Evolutionary conservation across 2,329 filamentous ascomycete genomes (phyloP).

Genomic region (Rhytidhysteron rufulum): DNA sequence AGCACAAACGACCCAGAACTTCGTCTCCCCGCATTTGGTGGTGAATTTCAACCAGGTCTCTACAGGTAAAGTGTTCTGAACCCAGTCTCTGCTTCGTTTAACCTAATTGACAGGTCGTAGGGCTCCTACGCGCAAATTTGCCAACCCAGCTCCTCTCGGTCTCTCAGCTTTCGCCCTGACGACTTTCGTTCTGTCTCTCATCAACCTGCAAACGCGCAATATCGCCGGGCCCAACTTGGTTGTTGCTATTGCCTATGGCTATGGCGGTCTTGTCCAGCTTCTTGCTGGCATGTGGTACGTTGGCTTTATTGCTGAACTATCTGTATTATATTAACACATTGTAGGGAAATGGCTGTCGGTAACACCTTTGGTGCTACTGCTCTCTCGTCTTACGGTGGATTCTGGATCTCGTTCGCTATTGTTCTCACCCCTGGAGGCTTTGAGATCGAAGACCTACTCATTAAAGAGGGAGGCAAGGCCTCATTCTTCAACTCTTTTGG

Average conservation of each 20-base stretch:
- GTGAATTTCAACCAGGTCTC: constrained; percentile 51
- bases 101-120: constrained; percentile 9
- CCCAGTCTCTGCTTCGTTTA: not conserved
- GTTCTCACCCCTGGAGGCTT: constrained; percentile 54
- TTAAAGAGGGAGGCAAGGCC: constrained; percentile 6
- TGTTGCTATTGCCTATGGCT: constrained; percentile 47
- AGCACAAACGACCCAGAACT: constrained; percentile 46
- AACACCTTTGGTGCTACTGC: constrained; percentile 62
- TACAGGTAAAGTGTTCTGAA: constrained; percentile 31
- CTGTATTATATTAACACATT: constrained; percentile 4
- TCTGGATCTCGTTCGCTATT: constrained; percentile 60
- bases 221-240: constrained; percentile 45
- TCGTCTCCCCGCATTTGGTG: constrained; percentile 47
- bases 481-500: constrained; percentile 52
- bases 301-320: not conserved
- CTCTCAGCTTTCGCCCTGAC: constrained; percentile 63
- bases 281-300: constrained; percentile 54
- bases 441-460: constrained; percentile 45
- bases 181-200: constrained; percentile 56
- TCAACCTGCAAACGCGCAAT: constrained; percentile 44
- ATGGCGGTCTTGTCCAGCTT: constrained; percentile 50
- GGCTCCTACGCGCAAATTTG: constrained; percentile 45
- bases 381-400: constrained; percentile 59
- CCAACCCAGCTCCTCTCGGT: constrained; percentile 59
- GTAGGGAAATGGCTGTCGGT: constrained; percentile 53